Conservation (phyloP, 2,329 filamentous ascomycete genomes). For the Aspergillus viridinutans region DNA sequence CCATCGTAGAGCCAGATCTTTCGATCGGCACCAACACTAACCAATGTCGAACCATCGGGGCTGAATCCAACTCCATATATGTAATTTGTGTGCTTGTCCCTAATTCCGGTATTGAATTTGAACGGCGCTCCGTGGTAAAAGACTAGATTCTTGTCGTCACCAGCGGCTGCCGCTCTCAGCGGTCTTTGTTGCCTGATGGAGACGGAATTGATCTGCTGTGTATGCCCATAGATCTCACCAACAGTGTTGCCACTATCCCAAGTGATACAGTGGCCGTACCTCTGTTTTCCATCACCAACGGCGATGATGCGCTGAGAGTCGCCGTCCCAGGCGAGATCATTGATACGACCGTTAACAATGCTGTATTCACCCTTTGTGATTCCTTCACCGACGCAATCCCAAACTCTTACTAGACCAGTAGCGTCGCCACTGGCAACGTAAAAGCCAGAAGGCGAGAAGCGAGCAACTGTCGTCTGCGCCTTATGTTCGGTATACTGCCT, state of each 20-base stretch:
- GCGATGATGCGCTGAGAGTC: conserved; percentile 96
- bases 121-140: conserved; percentile 94
- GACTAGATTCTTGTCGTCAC: conserved; percentile 82
- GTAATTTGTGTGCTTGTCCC: conserved; percentile 79
- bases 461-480: conserved; percentile 80
- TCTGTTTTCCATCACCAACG: conserved; percentile 89
- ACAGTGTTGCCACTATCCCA: conserved; percentile 95
- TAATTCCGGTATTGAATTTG: conserved; percentile 84
- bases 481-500: conserved; percentile 94
- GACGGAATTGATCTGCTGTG: conserved; percentile 83
- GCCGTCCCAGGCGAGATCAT: conserved; percentile 95
- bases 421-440: conserved; percentile 91
- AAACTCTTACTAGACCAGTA: conserved; percentile 79
- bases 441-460: conserved; percentile 90
- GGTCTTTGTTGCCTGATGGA: conserved; percentile 85
- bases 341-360: conserved; percentile 91
- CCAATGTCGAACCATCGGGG: conserved; percentile 75
- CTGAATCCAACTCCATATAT: conserved; percentile 85
- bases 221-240: conserved; percentile 89
- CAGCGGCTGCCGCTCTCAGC: conserved; percentile 84
- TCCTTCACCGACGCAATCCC: conserved; percentile 82
- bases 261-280: conserved; percentile 90
- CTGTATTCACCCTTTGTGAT: conserved; percentile 90
- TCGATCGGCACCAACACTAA: conserved; percentile 88
- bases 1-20: conserved; percentile 94